These are phyloP conservation scores for Scedosporium apiospermum DNA, from an alignment of 2,329 filamentous ascomycete species.

Conservation along the genomic window DNA sequence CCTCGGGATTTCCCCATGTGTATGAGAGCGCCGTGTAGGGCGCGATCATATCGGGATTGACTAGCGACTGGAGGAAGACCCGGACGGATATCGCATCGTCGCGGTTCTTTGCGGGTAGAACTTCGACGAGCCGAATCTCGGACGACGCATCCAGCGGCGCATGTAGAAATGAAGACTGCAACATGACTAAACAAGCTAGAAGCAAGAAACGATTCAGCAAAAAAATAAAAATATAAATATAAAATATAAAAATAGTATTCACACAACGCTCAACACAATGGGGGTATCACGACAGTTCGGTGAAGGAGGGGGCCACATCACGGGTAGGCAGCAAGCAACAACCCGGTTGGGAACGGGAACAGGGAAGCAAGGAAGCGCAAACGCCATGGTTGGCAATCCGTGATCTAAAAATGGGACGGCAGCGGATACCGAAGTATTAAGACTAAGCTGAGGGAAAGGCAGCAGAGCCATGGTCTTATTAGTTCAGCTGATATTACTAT, in stretches of 20 bases:
- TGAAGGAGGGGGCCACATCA: not conserved
- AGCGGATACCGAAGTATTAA: not conserved
- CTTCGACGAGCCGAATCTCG: slow-evolving; percentile 10
- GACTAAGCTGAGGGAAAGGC: not conserved
- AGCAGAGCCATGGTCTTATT: not conserved
- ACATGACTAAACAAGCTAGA: not conserved
- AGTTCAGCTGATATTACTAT: slow-evolving; percentile 1
- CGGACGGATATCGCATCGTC: slow-evolving; percentile 1
- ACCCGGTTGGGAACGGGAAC: not conserved
- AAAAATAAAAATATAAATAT: not conserved
- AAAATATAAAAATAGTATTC: not conserved
- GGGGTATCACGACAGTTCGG: not conserved
- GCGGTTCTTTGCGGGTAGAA: slow-evolving; percentile 1
- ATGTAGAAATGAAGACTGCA: not conserved
- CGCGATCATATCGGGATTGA: not conserved
- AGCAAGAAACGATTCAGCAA: not conserved
- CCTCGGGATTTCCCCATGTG: slow-evolving; percentile 16
- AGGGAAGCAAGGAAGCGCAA: not conserved
- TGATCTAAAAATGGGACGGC: not conserved
- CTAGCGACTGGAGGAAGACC: not conserved
- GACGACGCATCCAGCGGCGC: not conserved
- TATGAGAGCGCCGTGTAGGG: slow-evolving; percentile 18
- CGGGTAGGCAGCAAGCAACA: not conserved
- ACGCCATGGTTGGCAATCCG: not conserved
- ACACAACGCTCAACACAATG: not conserved